Evolutionary conservation across 176 grass and related monocot genomes (phyloP), one percentile per base, ranked within the genome.

Genomic region (Eragrostis nindensis): DNA sequence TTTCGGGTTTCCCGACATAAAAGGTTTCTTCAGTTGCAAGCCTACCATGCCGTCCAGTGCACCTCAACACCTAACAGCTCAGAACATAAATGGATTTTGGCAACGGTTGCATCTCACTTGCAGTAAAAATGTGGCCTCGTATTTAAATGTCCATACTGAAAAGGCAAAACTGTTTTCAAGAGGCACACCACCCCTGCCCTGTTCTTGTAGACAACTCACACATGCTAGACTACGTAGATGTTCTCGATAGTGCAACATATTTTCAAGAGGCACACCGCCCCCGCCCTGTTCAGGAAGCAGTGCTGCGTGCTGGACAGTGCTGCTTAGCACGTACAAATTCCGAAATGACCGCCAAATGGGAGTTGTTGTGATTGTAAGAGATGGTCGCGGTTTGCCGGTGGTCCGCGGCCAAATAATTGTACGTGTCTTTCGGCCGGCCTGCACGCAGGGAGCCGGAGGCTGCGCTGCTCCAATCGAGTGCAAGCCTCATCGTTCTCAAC

Each of bases 21-120:
- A 13, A 64, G 56, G 45, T 72, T 79, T 43, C 83, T 86, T 80
- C 76, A 46, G 17, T 46, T 86, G 68, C 83, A 86, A 79, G 83
- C 8, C 46, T 85, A 26, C 67, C 46, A 44, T 65, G 22, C 15
- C 21, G 62, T 76, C 41, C 17, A 5, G 13, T 32, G 66, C 36
- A 41, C 29, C 61, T 78, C 14, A 65, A 14, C 36, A 57, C 24
- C 22, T 0, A 47, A 48, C 9, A 24, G 17, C n/a, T 25, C 27
- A 22, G 7, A 57, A 57, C 18, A 2, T 7, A 14, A 0, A 10
- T 62, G 27, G 27, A 50, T 66, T 66, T 52, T 52, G 17, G 22
- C 14, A 52, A 5, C 5, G 19, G 68, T 68, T 21, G 21, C 47
- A 26, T 67, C 19, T 41, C 42, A 44, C n/a, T n/a, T n/a, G n/a